These are phyloP conservation scores for Pseudogymnoascus sp. DNA, from an alignment of 2,329 filamentous ascomycete genomes.

Conservation along the genomic window DNA sequence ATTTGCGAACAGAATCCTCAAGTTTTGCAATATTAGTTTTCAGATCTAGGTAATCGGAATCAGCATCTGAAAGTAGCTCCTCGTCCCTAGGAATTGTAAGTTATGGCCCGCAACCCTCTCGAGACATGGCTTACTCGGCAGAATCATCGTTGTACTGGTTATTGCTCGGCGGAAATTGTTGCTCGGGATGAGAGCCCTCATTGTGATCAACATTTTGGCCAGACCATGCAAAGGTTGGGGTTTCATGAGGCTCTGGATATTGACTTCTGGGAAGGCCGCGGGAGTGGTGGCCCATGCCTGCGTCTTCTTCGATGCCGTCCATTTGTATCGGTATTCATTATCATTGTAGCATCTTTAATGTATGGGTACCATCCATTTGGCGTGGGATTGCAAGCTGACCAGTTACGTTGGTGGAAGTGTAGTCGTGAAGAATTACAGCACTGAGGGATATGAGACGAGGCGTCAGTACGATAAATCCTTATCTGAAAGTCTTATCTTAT, in stretches of 20 bases:
- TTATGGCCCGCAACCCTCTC: neutral
- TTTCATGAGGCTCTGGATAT: constrained; percentile 6
- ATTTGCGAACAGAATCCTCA: constrained; percentile 22
- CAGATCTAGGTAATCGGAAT: constrained; percentile 36
- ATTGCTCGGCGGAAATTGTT: neutral
- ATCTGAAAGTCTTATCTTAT: neutral
- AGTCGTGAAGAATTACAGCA: neutral
- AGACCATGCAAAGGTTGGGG: constrained; percentile 1
- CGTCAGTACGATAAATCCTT: constrained; percentile 5
- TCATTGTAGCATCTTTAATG: neutral
- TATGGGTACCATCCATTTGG: neutral
- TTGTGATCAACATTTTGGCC: neutral
- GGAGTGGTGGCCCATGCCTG: neutral
- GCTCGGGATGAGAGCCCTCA: neutral
- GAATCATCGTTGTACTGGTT: neutral
- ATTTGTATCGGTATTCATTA: constrained; percentile 7
- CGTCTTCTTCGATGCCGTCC: constrained; percentile 4
- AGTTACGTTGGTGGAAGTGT: neutral
- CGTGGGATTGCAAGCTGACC: neutral
- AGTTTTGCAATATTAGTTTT: constrained; percentile 33
- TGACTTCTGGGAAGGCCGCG: neutral
- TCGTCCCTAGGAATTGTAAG: constrained; percentile 7
- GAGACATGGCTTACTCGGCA: neutral
- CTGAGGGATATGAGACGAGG: constrained; percentile 4
- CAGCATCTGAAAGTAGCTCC: constrained; percentile 26